Evolutionary conservation across 148 eudicot genomes (phyloP).

Genomic region (Rhododendron henanense): DNA sequence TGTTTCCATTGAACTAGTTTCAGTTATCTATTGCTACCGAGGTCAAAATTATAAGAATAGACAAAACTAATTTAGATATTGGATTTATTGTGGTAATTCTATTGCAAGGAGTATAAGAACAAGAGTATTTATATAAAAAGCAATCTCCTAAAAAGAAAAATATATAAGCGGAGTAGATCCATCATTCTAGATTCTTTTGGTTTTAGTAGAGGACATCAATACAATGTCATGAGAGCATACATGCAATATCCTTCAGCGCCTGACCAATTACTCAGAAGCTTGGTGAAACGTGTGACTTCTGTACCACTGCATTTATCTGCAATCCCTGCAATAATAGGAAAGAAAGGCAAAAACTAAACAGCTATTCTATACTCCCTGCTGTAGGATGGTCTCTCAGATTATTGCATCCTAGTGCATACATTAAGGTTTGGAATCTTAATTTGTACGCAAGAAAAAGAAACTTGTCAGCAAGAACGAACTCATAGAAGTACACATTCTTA

Average conservation of each 20-base stretch:
- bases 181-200: neutral
- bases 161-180: neutral
- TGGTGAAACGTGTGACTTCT: conserved; percentile 33
- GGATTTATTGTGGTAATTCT: neutral
- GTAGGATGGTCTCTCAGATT: neutral
- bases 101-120: neutral
- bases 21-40: neutral
- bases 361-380: neutral
- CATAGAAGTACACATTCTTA: neutral
- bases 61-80: neutral
- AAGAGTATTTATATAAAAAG: neutral
- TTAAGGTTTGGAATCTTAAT: neutral
- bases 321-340: conserved; percentile 35
- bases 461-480: neutral
- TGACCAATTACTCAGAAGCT: conserved; percentile 41
- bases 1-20: neutral
- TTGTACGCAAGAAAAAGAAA: neutral
- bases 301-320: conserved; percentile 35
- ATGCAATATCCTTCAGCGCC: conserved; percentile 54
- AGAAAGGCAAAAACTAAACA: conserved; percentile 1
- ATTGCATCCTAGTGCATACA: neutral
- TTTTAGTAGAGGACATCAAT: neutral
- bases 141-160: neutral
- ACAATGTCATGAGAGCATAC: conserved; percentile 25
- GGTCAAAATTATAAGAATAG: neutral